Evolutionary conservation across 495 filamentous ascomycete species (phyloP).

Genomic region (Cairneyella variabilis): DNA sequence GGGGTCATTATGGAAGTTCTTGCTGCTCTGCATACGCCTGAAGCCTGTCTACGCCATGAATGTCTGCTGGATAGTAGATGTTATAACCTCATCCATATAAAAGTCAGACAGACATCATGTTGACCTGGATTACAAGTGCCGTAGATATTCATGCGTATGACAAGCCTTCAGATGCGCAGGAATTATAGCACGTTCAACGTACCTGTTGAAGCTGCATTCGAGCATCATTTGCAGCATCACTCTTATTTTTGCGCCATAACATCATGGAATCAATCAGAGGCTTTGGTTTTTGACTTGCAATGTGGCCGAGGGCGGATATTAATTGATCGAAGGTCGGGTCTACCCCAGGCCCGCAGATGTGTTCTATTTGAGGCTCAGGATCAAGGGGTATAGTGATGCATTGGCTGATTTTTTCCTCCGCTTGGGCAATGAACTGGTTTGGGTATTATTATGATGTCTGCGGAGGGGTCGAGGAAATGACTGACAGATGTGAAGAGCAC

Average conservation of each 20-base stretch:
- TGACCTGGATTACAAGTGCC: too few species aligned
- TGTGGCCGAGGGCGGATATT: slow-evolving; percentile 87
- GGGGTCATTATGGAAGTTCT: background rate
- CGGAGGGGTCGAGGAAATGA: slow-evolving; percentile 10
- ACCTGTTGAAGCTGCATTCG: slow-evolving; percentile 60
- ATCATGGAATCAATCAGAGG: slow-evolving; percentile 96
- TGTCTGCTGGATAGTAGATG: too few species aligned
- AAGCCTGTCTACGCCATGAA: too few species aligned
- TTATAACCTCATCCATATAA: too few species aligned
- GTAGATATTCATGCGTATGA: too few species aligned
- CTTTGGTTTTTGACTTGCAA: slow-evolving; percentile 89
- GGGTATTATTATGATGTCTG: slow-evolving; percentile 21
- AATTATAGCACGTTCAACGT: too few species aligned
- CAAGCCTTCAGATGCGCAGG: too few species aligned
- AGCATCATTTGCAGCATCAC: slow-evolving; percentile 71
- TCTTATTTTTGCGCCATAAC: slow-evolving; percentile 93
- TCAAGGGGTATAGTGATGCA: slow-evolving; percentile 71
- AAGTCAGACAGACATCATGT: too few species aligned
- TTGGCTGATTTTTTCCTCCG: slow-evolving; percentile 88
- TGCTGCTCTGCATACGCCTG: too few species aligned
- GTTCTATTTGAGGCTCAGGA: slow-evolving; percentile 75
- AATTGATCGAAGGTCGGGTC: slow-evolving; percentile 94
- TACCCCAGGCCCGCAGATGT: slow-evolving; percentile 82
- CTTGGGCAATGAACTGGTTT: slow-evolving; percentile 66
- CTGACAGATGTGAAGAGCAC: slow-evolving; percentile 89